These are phyloP conservation scores for Tuber magnatum DNA, from an alignment of 495 filamentous ascomycete genomes.

Conservation along the genomic window DNA sequence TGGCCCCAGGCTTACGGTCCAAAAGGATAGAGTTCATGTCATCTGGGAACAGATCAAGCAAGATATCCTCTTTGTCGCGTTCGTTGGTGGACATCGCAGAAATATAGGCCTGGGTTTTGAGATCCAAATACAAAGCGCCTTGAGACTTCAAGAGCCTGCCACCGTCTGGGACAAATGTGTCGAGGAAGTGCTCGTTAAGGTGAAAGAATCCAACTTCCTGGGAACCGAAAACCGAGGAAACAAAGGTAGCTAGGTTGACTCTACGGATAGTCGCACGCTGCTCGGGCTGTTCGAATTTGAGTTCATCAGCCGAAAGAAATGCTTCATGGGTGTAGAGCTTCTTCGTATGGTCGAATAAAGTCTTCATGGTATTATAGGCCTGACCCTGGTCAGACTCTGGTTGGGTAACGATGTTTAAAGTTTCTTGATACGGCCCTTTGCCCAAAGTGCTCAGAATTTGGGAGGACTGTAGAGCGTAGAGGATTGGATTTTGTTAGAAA, in stretches of 20 bases:
- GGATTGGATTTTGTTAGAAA: constrained; percentile 12
- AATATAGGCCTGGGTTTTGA: constrained; percentile 83
- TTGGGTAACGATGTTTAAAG: constrained; percentile 64
- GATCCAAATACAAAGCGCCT: constrained; percentile 65
- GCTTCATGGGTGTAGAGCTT: constrained; percentile 66
- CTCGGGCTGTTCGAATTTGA: constrained; percentile 60
- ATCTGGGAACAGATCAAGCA: constrained; percentile 67
- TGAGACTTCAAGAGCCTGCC: constrained; percentile 63
- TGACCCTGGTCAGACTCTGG: constrained; percentile 67
- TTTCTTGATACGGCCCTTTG: constrained; percentile 62
- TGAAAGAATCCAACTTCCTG: constrained; percentile 77
- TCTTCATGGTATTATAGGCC: constrained; percentile 71
- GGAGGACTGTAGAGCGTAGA: constrained; percentile 49
- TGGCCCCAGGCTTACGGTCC: constrained; percentile 57
- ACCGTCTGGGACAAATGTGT: constrained; percentile 73
- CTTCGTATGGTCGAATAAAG: constrained; percentile 74
- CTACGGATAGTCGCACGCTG: constrained; percentile 72
- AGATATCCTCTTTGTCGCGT: constrained; percentile 56
- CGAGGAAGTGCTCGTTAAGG: constrained; percentile 74
- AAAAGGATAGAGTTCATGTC: constrained; percentile 59
- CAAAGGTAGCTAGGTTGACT: constrained; percentile 79
- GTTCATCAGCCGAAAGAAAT: constrained; percentile 63
- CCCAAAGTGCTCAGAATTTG: constrained; percentile 65
- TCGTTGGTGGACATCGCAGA: constrained; percentile 60
- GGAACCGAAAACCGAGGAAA: constrained; percentile 72